Evolutionary conservation across 345 rosid genomes (phyloP).

Genomic region (Lenwebbia sp.): DNA sequence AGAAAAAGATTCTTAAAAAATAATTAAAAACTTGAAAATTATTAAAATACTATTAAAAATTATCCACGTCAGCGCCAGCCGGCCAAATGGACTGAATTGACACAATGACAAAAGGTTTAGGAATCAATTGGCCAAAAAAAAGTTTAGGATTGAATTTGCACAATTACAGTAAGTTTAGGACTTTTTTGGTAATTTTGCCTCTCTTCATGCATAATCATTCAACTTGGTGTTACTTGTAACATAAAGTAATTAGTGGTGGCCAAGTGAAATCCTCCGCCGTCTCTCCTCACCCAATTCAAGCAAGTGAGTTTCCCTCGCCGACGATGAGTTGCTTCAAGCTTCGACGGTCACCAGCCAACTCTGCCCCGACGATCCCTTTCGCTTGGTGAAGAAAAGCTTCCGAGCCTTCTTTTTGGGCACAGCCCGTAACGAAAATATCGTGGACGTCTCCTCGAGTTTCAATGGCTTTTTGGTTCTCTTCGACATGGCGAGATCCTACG

Average conservation of each 20-base stretch:
- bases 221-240: too few relatives aligned
- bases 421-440: neutral
- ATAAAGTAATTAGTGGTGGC: neutral
- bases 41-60: too few relatives aligned
- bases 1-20: too few relatives aligned
- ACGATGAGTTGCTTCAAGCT: conserved; percentile 53
- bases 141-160: too few relatives aligned
- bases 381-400: neutral
- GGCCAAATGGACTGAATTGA: too few relatives aligned
- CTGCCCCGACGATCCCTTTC: neutral
- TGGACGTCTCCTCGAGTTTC: neutral
- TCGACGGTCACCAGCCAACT: conserved; percentile 18
- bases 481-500: conserved; percentile 46
- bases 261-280: conserved; percentile 25
- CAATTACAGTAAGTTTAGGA: too few relatives aligned
- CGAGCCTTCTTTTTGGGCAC: neutral
- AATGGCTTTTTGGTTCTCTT: conserved; percentile 59
- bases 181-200: too few relatives aligned
- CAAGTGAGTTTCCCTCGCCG: conserved; percentile 5
- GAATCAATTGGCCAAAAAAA: too few relatives aligned
- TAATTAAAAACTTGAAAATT: too few relatives aligned
- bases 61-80: too few relatives aligned
- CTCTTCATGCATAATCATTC: too few relatives aligned
- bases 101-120: too few relatives aligned
- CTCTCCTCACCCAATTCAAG: neutral